These are phyloP conservation scores for Phytophthora uliginosa DNA, from an alignment of 352 stramenopile species.

Conservation along the genomic window DNA sequence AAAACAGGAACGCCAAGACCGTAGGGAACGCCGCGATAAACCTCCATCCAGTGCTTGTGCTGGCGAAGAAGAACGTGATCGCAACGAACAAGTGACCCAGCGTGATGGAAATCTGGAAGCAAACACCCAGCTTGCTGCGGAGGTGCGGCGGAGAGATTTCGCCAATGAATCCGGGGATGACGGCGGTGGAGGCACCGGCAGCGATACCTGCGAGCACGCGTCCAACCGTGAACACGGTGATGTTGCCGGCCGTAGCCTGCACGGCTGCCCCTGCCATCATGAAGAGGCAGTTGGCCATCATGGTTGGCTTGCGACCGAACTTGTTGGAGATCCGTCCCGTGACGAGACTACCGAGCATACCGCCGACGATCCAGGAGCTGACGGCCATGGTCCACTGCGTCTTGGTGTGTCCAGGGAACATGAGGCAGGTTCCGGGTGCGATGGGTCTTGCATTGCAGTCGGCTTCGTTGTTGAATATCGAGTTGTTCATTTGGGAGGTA, in stretches of 20 bases:
- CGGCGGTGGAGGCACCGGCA: slow-evolving; percentile 43
- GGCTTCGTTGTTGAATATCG: slow-evolving; percentile 48
- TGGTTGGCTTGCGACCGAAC: slow-evolving; percentile 46
- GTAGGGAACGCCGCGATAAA: slow-evolving; percentile 60
- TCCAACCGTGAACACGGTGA: no score
- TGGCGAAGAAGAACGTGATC: slow-evolving; percentile 62
- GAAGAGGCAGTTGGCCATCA: slow-evolving; percentile 50
- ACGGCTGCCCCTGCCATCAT: slow-evolving; percentile 67
- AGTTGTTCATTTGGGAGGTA: slow-evolving; percentile 64
- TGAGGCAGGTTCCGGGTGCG: slow-evolving; percentile 35
- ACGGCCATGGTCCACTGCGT: slow-evolving; percentile 67
- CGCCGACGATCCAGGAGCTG: slow-evolving; percentile 69
- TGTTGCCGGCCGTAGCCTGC: no score
- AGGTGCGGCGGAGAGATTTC: slow-evolving; percentile 57
- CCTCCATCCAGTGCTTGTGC: slow-evolving; percentile 58
- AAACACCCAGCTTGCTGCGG: slow-evolving; percentile 44
- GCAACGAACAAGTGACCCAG: slow-evolving; percentile 56
- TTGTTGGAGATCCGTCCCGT: slow-evolving; percentile 47
- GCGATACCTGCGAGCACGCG: slow-evolving; percentile 62
- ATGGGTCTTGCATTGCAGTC: slow-evolving; percentile 59
- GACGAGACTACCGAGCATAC: slow-evolving; percentile 58
- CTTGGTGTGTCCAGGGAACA: slow-evolving; percentile 42
- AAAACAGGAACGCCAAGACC: slow-evolving; percentile 44
- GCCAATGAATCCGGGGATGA: slow-evolving; percentile 56
- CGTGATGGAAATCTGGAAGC: slow-evolving; percentile 60